Base-by-base conservation (phyloP, 2,329 filamentous ascomycete species). In the Monosporascus cannonballus region DNA sequence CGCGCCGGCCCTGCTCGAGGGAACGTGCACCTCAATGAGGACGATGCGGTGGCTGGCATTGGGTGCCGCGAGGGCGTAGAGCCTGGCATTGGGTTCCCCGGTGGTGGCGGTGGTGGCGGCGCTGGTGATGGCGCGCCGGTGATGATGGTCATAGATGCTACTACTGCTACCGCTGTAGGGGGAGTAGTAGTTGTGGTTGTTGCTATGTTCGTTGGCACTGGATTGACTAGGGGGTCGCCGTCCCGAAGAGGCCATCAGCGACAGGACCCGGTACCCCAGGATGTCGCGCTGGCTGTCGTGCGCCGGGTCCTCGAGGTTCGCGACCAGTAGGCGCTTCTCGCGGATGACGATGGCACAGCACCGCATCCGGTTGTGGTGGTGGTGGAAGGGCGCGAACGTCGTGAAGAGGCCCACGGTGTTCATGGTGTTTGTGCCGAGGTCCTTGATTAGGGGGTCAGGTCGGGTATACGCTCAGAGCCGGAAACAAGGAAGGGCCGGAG, bases 251-350 rank as follows among this genome's bases (percentile, higher is more conserved):
- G 62, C 58, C 45, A 65, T 59, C 18, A 68, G 47, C 38, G 61
- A 61, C 1, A 64, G 54, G n/a, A 68, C 54, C n/a, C 64, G 59
- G 42, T 65, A 67, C 20, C 60, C 59, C 3, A 57, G 53, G 41
- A 68, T 61, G 8, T 61, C 42, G 11, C 42, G 24, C 42, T 45
- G 42, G 11, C 24, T 45, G 42, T 45, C 47, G 39, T 36, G 49
- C 4, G 47, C 47, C 34, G 37, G 18, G 14, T 11, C 24, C 6
- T 47, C 51, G 20, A 62, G 51, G 11, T 54, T 52, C 27, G 59
- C 55, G 22, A 67, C 55, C 36, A 64, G 58, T 0, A 67, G 54
- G 17, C 55, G 53, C 24, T 65, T 65, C 47, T 64, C 60, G 1
- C 65, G 60, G 1, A 62, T 64, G 15, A 67, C 59, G 34, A 67